Percentiles rank a stretch among this genome's conserved stretches.
Evolutionary conservation across 257 asterid species (phyloP).

Genomic region (Nicotiana otophora): DNA sequence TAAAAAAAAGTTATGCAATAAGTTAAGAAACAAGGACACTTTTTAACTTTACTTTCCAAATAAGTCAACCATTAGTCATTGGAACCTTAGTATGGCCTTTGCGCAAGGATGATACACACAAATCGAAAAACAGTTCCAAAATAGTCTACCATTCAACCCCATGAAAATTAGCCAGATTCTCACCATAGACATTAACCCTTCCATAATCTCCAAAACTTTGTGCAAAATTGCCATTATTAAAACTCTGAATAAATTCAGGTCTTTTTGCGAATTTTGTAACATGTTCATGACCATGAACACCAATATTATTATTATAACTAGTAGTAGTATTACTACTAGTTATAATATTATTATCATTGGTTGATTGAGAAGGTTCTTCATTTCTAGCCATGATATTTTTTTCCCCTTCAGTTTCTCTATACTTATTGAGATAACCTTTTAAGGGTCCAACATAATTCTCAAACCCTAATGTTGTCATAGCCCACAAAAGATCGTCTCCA

Average conservation of each 20-base stretch:
- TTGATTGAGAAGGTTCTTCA: conserved; percentile 10
- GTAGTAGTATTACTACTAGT: background rate
- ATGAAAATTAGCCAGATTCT: conserved; percentile 15
- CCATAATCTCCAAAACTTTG: background rate
- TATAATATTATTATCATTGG: no score
- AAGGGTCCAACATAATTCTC: conserved; percentile 40
- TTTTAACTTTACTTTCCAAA: background rate
- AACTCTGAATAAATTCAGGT: conserved; percentile 10
- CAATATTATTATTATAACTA: conserved; percentile 4
- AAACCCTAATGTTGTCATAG: conserved; percentile 59
- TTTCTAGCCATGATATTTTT: conserved; percentile 20
- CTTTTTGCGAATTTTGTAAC: background rate
- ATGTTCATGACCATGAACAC: background rate
- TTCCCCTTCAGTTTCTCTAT: conserved; percentile 40
- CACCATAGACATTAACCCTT: conserved; percentile 16
- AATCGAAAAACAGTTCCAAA: background rate
- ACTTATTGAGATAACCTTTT: conserved; percentile 34
- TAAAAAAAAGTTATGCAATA: background rate
- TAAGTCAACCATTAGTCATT: no score
- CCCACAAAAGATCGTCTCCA: conserved; percentile 57
- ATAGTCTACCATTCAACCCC: conserved; percentile 29
- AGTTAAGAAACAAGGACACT: background rate
- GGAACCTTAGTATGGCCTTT: no score
- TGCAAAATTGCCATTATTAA: background rate
- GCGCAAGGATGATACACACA: no score